These are phyloP conservation scores for Pseudoscleropodium purum DNA, from an alignment of 225 moss, liverwort and hornwort genomes.

Conservation along the genomic window DNA sequence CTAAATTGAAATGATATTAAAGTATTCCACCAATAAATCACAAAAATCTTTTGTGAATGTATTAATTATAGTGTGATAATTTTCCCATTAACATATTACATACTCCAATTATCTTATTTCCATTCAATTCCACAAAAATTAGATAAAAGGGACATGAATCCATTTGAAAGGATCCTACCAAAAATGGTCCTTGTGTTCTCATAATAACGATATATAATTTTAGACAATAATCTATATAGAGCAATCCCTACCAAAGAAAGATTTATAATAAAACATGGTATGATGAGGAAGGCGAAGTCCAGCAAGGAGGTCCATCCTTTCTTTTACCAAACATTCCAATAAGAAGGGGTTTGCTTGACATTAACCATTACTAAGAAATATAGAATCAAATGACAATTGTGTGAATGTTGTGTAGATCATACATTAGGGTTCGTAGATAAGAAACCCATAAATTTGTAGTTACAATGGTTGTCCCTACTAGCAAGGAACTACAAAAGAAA, in stretches of 20 bases:
- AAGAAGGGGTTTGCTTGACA: too few relatives aligned
- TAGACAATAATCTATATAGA: not conserved
- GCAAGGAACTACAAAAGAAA: rapidly evolving
- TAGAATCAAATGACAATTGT: not conserved
- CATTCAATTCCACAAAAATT: not conserved
- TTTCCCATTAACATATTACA: not conserved
- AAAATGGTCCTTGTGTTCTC: rapidly evolving
- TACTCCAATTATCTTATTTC: not conserved
- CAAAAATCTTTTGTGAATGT: not conserved
- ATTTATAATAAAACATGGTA: not conserved
- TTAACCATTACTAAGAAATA: too few relatives aligned
- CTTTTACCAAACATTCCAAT: too few relatives aligned
- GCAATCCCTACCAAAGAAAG: rapidly evolving
- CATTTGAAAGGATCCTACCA: not conserved
- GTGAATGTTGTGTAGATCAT: rapidly evolving
- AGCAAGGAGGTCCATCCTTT: too few relatives aligned
- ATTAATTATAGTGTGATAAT: not conserved
- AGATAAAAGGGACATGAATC: not conserved
- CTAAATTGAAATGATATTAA: too few relatives aligned
- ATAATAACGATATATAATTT: not conserved
- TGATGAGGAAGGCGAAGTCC: too few relatives aligned
- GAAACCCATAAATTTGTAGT: rapidly evolving
- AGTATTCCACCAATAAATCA: not conserved
- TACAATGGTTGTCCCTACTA: rapidly evolving
- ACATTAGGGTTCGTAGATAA: rapidly evolving